These are phyloP conservation scores for Trichomonas gallinae DNA, from an alignment of 208 protist species.

Conservation along the genomic window DNA sequence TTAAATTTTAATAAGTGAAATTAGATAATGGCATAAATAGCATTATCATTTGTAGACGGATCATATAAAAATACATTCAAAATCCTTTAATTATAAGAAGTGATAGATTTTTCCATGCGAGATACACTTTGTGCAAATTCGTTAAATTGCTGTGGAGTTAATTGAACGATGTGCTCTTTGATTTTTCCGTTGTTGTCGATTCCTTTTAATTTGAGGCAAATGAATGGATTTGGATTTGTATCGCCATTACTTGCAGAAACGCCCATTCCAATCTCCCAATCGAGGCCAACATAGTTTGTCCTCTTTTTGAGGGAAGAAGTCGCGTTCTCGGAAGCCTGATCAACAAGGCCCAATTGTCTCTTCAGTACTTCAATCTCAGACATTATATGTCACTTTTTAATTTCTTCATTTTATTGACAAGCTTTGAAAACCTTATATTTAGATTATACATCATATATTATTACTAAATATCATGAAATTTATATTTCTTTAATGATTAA, in stretches of 20 bases:
- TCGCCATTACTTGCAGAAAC: not conserved
- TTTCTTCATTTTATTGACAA: no score
- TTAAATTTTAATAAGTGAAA: no score
- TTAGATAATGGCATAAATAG: no score
- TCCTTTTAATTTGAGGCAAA: not conserved
- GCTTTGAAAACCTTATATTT: no score
- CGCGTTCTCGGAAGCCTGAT: not conserved
- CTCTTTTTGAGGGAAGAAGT: not conserved
- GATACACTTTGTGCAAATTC: not conserved
- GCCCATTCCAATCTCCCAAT: constrained; percentile 20
- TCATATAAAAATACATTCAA: no score
- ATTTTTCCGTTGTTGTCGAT: not conserved
- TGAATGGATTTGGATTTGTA: not conserved
- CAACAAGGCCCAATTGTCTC: not conserved
- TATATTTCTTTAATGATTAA: no score
- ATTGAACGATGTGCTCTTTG: no score
- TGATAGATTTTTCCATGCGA: not conserved
- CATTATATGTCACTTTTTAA: no score
- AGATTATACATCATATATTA: no score
- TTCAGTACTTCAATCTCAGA: not conserved
- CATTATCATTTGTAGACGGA: no score
- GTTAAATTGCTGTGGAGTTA: not conserved
- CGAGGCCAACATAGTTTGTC: not conserved
- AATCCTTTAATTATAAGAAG: not conserved
- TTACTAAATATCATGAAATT: no score